Conservation (phyloP, 495 filamentous ascomycete genomes). For the Astrothelium subdiscretum region DNA sequence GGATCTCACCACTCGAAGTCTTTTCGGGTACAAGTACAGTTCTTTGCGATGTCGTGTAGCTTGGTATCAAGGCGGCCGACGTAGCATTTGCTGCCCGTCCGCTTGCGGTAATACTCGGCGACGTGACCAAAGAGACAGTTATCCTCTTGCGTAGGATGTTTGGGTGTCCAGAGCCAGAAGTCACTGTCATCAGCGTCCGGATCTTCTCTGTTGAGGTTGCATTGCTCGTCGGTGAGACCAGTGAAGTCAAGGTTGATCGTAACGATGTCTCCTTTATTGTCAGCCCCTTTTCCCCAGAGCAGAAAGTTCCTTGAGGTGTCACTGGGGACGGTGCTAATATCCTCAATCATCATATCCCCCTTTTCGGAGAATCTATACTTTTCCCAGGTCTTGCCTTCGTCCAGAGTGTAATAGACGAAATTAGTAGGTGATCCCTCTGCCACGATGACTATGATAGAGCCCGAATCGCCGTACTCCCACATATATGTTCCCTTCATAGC, state of each 20-base stretch:
- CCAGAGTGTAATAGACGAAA: conserved; percentile 59
- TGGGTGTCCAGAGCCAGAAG: conserved; percentile 75
- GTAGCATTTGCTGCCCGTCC: conserved; percentile 57
- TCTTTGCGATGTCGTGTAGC: conserved; percentile 52
- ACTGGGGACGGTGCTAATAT: conserved; percentile 79
- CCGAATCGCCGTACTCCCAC: conserved; percentile 93
- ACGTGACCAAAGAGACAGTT: conserved; percentile 89
- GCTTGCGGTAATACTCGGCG: conserved; percentile 85
- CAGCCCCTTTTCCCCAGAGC: conserved; percentile 59
- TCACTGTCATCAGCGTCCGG: conserved; percentile 46
- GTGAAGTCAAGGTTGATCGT: conserved; percentile 84
- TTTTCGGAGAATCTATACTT: conserved; percentile 59
- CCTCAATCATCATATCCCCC: conserved; percentile 49
- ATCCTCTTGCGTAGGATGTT: conserved; percentile 59
- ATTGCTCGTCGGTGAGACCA: conserved; percentile 55
- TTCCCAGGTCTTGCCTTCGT: conserved; percentile 68
- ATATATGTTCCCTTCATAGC: conserved; percentile 75
- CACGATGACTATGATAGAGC: conserved; percentile 80
- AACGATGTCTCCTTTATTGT: conserved; percentile 36
- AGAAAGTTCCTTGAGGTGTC: conserved; percentile 84
- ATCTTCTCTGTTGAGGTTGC: conserved; percentile 54
- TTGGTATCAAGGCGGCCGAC: conserved; percentile 58
- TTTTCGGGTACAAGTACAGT: conserved; percentile 69
- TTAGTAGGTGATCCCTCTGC: conserved; percentile 51
- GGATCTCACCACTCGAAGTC: conserved; percentile 87